Percentiles rank a stretch among this genome's conserved stretches.
Evolutionary conservation across 179 eudicot species (phyloP).

Genomic region (Beta corolliflora): DNA sequence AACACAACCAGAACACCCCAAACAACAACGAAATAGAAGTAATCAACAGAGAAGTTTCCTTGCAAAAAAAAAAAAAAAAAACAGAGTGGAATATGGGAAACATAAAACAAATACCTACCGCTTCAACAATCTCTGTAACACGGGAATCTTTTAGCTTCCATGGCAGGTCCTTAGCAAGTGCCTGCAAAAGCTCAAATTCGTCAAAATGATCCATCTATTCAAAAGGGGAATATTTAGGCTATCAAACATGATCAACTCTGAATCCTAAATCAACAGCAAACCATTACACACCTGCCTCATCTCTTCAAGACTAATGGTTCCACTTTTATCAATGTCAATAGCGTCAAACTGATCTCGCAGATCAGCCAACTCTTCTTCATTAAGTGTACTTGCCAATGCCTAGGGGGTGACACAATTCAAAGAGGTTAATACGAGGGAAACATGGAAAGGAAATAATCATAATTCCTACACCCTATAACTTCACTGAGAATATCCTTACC

Average conservation of each 20-base stretch:
- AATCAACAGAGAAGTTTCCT: too few species aligned
- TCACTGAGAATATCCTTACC: slow-evolving; percentile 41
- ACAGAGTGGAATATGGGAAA: not conserved
- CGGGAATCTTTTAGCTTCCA: slow-evolving; percentile 92
- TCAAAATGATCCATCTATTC: not conserved
- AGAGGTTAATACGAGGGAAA: not conserved
- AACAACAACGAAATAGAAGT: slow-evolving; percentile 8
- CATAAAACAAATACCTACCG: slow-evolving; percentile 47
- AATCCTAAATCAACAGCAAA: slow-evolving; percentile 8
- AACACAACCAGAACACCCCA: not conserved
- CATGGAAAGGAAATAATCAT: not conserved
- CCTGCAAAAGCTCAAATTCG: slow-evolving; percentile 43
- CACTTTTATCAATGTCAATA: slow-evolving; percentile 91
- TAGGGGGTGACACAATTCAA: slow-evolving; percentile 29
- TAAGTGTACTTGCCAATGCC: slow-evolving; percentile 93
- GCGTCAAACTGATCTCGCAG: slow-evolving; percentile 95
- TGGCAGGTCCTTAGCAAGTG: slow-evolving; percentile 95
- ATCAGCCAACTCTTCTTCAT: slow-evolving; percentile 79
- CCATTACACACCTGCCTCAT: slow-evolving; percentile 73
- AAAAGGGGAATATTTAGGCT: not conserved
- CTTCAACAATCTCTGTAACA: slow-evolving; percentile 86
- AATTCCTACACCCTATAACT: slow-evolving; percentile 1
- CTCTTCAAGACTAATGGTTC: slow-evolving; percentile 91
- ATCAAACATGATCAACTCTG: not conserved
- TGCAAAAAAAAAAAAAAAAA: too few species aligned